Evolutionary conservation across 768 basidiomycete genomes (phyloP).

Genomic region (Macrolepiota fuliginosa): DNA sequence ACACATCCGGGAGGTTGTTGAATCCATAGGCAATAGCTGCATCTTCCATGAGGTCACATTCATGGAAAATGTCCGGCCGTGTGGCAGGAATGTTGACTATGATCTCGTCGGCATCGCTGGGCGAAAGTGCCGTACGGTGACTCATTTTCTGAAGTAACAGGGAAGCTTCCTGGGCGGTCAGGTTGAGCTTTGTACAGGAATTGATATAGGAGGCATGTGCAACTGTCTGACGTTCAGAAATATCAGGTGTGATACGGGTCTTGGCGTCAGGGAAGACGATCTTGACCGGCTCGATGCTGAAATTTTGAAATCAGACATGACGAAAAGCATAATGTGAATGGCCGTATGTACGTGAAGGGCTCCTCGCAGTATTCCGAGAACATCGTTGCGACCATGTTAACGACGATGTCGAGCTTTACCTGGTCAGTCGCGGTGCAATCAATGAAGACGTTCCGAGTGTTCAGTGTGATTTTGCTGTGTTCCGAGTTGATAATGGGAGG

Average conservation of each 20-base stretch:
- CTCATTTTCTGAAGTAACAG: constrained; percentile 84
- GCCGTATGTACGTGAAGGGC: constrained; percentile 92
- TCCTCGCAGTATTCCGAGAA: constrained; percentile 95
- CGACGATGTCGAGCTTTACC: constrained; percentile 94
- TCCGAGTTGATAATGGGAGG: constrained; percentile 98
- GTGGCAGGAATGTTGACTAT: constrained; percentile 84
- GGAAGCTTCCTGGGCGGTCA: constrained; percentile 64
- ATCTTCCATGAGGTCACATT: constrained; percentile 98
- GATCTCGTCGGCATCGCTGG: constrained; percentile 63
- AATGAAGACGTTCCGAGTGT: constrained; percentile 93
- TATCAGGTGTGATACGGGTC: constrained; percentile 73
- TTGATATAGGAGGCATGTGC: constrained; percentile 93
- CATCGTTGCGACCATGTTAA: constrained; percentile 95
- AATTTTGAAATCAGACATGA: background rate
- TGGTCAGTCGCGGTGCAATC: constrained; percentile 96
- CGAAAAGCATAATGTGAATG: background rate
- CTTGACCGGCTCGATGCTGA: constrained; percentile 90
- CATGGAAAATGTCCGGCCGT: constrained; percentile 96
- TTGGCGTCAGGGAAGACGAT: constrained; percentile 79
- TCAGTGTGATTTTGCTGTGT: constrained; percentile 93
- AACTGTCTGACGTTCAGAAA: constrained; percentile 66
- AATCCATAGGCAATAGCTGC: constrained; percentile 97
- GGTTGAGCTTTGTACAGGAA: constrained; percentile 85
- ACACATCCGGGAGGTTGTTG: constrained; percentile 90
- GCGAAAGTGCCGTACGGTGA: constrained; percentile 52